A percentile compares a stretch with the other conserved stretches of the same genome.
These are phyloP conservation scores for Boletus tomentosulus DNA, from an alignment of 768 basidiomycete species.

Conservation along the genomic window DNA sequence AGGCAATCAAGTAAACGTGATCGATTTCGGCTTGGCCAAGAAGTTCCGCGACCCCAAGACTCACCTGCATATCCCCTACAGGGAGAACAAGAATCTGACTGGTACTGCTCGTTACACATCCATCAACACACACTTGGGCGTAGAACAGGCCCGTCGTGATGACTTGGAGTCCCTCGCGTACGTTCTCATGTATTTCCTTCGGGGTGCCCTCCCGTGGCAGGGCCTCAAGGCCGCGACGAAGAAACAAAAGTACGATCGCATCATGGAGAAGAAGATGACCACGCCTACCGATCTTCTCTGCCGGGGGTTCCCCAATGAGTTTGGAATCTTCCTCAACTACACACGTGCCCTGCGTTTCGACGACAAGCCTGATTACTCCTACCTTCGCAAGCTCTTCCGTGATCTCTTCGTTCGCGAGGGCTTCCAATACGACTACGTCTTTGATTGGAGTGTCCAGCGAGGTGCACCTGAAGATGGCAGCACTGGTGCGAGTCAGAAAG, in stretches of 20 bases:
- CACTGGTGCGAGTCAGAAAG: slow-evolving; percentile 59
- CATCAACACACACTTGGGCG: slow-evolving; percentile 98
- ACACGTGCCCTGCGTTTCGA: slow-evolving; percentile 98
- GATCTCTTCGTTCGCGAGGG: slow-evolving; percentile 96
- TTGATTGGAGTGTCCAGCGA: slow-evolving; percentile 95
- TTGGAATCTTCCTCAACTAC: slow-evolving; percentile 99
- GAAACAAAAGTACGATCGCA: slow-evolving; percentile 99
- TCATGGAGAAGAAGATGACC: slow-evolving; percentile 99
- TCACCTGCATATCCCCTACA: slow-evolving; percentile 98
- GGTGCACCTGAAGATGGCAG: slow-evolving; percentile 62
- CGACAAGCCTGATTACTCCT: slow-evolving; percentile 99
- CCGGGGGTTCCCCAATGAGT: slow-evolving; percentile 99
- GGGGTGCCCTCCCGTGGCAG: slow-evolving; percentile 97
- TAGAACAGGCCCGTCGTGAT: slow-evolving; percentile 96
- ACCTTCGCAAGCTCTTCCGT: slow-evolving; percentile 98
- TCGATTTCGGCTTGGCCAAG: slow-evolving; percentile 98
- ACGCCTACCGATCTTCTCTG: slow-evolving; percentile 95
- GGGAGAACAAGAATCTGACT: slow-evolving; percentile 99
- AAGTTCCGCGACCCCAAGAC: slow-evolving; percentile 99
- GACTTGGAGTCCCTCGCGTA: slow-evolving; percentile 98
- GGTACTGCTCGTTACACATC: slow-evolving; percentile 99
- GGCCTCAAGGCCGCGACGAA: slow-evolving; percentile 99
- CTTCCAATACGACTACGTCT: slow-evolving; percentile 99
- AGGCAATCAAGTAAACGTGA: slow-evolving; percentile 98
- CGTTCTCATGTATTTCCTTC: slow-evolving; percentile 99